Evolutionary conservation across 1,139 yeast species (phyloP), one percentile per base, ranked within the genome.

Genomic region (Torulaspora globosa): DNA sequence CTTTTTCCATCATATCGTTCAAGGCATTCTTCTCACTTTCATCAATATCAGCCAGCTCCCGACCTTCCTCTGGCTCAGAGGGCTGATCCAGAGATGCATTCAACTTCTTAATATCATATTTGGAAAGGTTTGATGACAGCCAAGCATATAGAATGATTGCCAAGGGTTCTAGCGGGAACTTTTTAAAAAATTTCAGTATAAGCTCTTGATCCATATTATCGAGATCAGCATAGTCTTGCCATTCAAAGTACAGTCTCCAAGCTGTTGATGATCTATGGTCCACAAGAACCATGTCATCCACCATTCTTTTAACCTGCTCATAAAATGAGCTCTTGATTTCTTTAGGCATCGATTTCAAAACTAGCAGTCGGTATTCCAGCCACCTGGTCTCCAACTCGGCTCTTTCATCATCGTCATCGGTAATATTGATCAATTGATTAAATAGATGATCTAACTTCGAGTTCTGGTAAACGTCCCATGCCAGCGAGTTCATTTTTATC

Each of bases 201-300:
- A 71, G 60, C 2, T 68, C 71, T 24, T 73, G 61, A 41, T 82
- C 82, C 42, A 86, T 62, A 2, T 76, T 74, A 21, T 67, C 60
- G 11, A 88, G 63, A 8, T 72, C 68, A 2, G 62, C 63, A 7
- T 74, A 75, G 62, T 92, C 96, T 29, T 68, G 55, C 84, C 92
- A 84, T 57, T 92, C 96, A 55, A 89, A 78, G 56, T 79, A 80
- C 11, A 84, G 62, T 41, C 76, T 73, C 95, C 96, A 92, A 1
- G 92, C 88, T 33, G 77, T 69, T 24, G 76, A 69, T 21, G 82
- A 79, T 0, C 75, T 73, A 12, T 82, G 77, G 34, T 78, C 75
- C 11, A 92, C 78, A 23, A 83, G 67, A 3, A 89, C 79, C 82
- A 90, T 78, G 32, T 84, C 95, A 16, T 79, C 83, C 1, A 81